Conservation (phyloP, 495 filamentous ascomycete genomes). For the Talaromyces nanjingensis region DNA sequence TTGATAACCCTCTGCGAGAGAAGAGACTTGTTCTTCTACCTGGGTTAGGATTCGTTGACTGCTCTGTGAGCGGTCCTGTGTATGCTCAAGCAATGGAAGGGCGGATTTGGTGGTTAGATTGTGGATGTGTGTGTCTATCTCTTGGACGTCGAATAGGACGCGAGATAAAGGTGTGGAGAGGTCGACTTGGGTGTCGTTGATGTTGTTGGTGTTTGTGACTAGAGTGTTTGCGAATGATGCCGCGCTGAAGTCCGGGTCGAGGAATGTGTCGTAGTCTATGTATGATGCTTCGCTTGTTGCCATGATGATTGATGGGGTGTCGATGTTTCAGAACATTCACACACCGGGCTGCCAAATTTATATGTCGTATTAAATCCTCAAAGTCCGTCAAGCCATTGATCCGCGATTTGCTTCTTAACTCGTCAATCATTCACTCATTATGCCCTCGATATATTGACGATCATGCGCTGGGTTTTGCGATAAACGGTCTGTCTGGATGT, state of each 20-base stretch:
- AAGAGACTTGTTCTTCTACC: conserved; percentile 67
- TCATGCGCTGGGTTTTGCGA: neutral
- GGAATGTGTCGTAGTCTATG: conserved; percentile 92
- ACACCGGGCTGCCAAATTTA: neutral
- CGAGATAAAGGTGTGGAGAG: conserved; percentile 88
- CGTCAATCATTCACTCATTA: neutral
- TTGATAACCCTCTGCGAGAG: conserved; percentile 74
- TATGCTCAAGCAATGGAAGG: conserved; percentile 74
- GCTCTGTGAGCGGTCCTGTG: conserved; percentile 61
- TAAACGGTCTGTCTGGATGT: neutral
- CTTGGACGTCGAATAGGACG: conserved; percentile 94
- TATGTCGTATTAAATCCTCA: neutral
- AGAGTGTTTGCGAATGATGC: conserved; percentile 79
- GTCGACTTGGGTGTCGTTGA: conserved; percentile 81
- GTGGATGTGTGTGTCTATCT: conserved; percentile 94
- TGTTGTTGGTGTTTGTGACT: conserved; percentile 84
- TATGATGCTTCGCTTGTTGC: conserved; percentile 60
- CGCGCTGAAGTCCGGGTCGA: conserved; percentile 75
- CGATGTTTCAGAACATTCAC: neutral
- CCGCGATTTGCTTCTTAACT: neutral
- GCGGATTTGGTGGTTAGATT: conserved; percentile 78
- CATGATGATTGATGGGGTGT: conserved; percentile 17
- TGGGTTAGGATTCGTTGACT: conserved; percentile 61
- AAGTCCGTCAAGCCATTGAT: neutral
- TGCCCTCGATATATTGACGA: neutral